Base-by-base conservation (phyloP, 2,329 filamentous ascomycete genomes). In the Cladosporium oxysporum region DNA sequence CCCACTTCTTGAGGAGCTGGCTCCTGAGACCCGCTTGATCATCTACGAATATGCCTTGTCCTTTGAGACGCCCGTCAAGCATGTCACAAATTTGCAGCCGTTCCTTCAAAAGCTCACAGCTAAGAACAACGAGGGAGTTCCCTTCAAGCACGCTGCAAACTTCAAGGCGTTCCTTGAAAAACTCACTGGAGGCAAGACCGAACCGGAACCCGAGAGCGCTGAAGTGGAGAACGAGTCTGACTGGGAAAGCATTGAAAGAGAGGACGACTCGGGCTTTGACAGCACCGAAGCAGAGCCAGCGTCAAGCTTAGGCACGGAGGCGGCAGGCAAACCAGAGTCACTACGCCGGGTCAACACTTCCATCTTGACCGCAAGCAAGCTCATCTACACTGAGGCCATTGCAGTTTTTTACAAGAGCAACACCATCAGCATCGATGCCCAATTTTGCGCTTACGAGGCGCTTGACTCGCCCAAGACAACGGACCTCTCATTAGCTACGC, bases 331-430 rank as follows among this genome's bases (percentile, higher is more conserved):
- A 41, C 35, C 26, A 8, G 21, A 50, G 21, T 12, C 49, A n/a
- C 49, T 18, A 31, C 26, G 18, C 49, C 58, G 2, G 21, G 16
- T 47, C 58, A 47, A 60, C 37, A 60, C 58, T 11, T 44, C 58
- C 12, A 59, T 59, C 37, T 29, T 59, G 35, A 28, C 58, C 16
- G 28, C 37, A 2, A 47, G 44, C 58, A 59, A 47, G 58, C 35
- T n/a, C 16, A 59, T 47, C 37, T 59, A 59, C 35, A 44, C 10
- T 6, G 58, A 59, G 23, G 35, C 58, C 3, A 59, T 59, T 5
- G 21, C 4, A 1, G 37, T 44, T 1, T 59, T 59, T 11, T 47
- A 47, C 37, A 31, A 59, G 35, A 44, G 16, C 14, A 47, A 59
- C 21, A 18, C n/a, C 26, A 59, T 59, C 58, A 16, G 28, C 26